phyloP scores from a whole-genome alignment of 768 basidiomycete genomes.

The Phlebiopsis flavidoalba region DNA sequence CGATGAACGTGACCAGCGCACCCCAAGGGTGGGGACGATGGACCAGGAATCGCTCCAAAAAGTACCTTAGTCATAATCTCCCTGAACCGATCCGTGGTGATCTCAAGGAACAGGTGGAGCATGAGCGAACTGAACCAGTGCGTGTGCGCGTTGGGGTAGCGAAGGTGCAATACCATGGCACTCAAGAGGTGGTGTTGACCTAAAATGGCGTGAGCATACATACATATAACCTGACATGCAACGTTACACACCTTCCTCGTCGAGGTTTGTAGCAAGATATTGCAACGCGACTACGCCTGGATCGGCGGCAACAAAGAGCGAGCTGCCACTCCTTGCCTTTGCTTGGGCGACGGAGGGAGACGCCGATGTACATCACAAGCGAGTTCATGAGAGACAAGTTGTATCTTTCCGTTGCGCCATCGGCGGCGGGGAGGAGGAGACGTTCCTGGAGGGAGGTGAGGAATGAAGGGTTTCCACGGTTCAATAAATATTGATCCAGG shows the following conservation, averaged over 20 bases:
- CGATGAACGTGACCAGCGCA: slow-evolving; percentile 88
- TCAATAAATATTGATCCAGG: slow-evolving; percentile 83
- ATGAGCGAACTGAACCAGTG: slow-evolving; percentile 95
- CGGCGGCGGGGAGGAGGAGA: slow-evolving; percentile 47
- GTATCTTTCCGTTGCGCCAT: slow-evolving; percentile 56
- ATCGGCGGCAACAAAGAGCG: slow-evolving; percentile 76
- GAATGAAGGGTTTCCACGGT: slow-evolving; percentile 67
- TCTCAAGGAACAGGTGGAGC: slow-evolving; percentile 80
- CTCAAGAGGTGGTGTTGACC: slow-evolving; percentile 94
- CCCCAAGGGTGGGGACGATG: slow-evolving; percentile 98
- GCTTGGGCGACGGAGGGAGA: slow-evolving; percentile 86
- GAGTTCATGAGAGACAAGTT: slow-evolving; percentile 90
- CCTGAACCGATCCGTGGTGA: slow-evolving; percentile 69
- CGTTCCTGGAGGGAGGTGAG: slow-evolving; percentile 76
- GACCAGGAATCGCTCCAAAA: slow-evolving; percentile 88
- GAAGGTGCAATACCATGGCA: slow-evolving; percentile 90
- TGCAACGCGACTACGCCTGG: slow-evolving; percentile 82
- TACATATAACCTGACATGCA: not conserved
- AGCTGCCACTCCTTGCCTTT: slow-evolving; percentile 77
- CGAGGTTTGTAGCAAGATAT: slow-evolving; percentile 77
- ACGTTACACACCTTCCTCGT: slow-evolving; percentile 74
- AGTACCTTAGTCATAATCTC: slow-evolving; percentile 87
- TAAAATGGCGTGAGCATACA: slow-evolving; percentile 26
- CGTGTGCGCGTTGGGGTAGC: slow-evolving; percentile 98
- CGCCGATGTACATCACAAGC: slow-evolving; percentile 94